These are phyloP conservation scores for Yamadazyma oceani DNA, from an alignment of 1,139 yeast species.

Conservation along the genomic window DNA sequence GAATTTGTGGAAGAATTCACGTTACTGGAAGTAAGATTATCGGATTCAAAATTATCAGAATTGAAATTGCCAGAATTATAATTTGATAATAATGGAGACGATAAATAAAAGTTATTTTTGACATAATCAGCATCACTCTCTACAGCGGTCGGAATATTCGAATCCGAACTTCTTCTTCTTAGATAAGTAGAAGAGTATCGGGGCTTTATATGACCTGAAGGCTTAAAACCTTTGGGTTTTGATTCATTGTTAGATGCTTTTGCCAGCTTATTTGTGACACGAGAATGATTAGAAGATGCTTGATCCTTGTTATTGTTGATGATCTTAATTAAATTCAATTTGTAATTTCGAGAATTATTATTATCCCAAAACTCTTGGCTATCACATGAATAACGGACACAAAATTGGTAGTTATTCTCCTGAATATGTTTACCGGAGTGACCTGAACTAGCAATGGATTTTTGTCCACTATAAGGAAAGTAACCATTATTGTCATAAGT, in stretches of 20 bases:
- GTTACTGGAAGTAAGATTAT: conserved; percentile 7
- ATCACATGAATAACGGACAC: conserved; percentile 56
- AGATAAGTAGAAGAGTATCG: conserved; percentile 41
- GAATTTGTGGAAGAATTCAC: conserved; percentile 1
- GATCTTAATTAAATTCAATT: conserved; percentile 24
- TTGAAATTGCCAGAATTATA: conserved; percentile 9
- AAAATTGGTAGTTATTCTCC: conserved; percentile 41
- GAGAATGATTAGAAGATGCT: too few relatives aligned
- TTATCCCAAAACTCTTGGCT: conserved; percentile 76
- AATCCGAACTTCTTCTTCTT: conserved; percentile 36
- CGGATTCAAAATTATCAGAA: conserved; percentile 6
- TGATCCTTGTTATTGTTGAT: conserved; percentile 1
- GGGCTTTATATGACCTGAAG: conserved; percentile 22
- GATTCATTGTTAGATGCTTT: background rate
- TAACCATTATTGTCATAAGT: background rate
- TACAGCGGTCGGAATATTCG: conserved; percentile 20
- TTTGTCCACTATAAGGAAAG: conserved; percentile 15
- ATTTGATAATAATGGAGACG: conserved; percentile 40
- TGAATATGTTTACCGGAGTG: conserved; percentile 13
- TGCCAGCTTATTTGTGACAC: too few relatives aligned
- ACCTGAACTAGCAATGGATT: too few relatives aligned
- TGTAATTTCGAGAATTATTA: conserved; percentile 59
- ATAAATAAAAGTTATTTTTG: conserved; percentile 36
- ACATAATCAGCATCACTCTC: conserved; percentile 33
- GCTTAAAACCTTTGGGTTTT: background rate